phyloP scores from a whole-genome alignment of 2,329 filamentous ascomycete species.

The Botrytis medusae region DNA sequence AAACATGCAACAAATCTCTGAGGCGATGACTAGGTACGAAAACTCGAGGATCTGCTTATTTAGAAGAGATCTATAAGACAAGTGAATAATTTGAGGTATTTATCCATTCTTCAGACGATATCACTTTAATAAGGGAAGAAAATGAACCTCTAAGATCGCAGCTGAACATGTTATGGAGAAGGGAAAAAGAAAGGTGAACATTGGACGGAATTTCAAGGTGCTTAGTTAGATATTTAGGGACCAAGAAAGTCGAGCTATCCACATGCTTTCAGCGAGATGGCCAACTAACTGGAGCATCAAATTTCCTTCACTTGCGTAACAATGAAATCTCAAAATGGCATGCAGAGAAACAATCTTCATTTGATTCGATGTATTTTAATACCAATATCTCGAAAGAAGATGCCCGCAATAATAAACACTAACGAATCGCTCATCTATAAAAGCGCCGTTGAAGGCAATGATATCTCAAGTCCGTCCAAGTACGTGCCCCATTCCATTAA shows the following conservation, averaged over 20 bases:
- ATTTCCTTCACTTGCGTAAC: background rate
- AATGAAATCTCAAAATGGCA: background rate
- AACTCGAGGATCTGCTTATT: background rate
- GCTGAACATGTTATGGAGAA: background rate
- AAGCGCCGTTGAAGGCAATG: constrained; percentile 24
- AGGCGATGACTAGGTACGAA: no score
- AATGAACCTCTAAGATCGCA: background rate
- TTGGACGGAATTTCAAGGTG: background rate
- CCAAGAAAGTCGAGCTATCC: background rate
- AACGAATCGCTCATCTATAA: constrained; percentile 17
- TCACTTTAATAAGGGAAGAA: background rate
- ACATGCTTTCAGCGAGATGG: background rate
- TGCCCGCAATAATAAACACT: background rate
- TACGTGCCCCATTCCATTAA: constrained; percentile 12
- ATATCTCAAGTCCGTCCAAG: constrained; percentile 17
- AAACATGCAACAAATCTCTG: background rate
- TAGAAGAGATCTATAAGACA: background rate
- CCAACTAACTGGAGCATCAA: background rate
- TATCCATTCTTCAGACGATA: background rate
- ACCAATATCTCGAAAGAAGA: background rate
- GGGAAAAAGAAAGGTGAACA: background rate
- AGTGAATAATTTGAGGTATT: background rate
- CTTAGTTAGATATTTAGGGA: background rate
- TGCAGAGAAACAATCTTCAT: background rate
- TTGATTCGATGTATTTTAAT: background rate